phyloP scores from a whole-genome alignment of 805 yeast genomes.

The Saturnispora quitensis region DNA sequence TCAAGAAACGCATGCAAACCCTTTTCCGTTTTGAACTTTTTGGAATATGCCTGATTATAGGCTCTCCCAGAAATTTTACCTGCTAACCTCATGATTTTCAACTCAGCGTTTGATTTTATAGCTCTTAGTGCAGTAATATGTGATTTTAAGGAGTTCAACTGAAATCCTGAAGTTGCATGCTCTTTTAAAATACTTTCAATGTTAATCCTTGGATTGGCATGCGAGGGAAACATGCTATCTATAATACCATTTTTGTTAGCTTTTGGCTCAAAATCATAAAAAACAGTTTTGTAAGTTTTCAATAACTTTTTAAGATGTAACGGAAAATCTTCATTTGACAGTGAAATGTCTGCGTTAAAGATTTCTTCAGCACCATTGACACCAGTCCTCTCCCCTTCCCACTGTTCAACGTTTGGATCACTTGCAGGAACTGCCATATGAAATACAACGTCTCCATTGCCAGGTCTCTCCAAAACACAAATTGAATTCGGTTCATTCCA shows the following conservation, averaged over 20 bases:
- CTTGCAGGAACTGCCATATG: constrained; percentile 84
- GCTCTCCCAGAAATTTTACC: constrained; percentile 77
- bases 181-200: constrained; percentile 19
- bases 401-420: constrained; percentile 66
- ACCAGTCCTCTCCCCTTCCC: constrained; percentile 96
- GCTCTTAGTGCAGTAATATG: constrained; percentile 45
- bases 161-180: constrained; percentile 12
- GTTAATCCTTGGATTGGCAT: constrained; percentile 4
- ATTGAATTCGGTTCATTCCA: constrained; percentile 86
- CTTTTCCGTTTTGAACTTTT: constrained; percentile 60
- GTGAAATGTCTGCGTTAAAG: constrained; percentile 79
- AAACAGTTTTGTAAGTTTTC: constrained; percentile 41
- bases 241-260: constrained; percentile 14
- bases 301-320: constrained; percentile 40
- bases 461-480: constrained; percentile 54
- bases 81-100: constrained; percentile 71
- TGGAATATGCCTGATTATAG: constrained; percentile 72
- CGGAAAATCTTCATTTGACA: constrained; percentile 37
- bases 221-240: constrained; percentile 15
- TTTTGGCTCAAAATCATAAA: constrained; percentile 36
- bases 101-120: constrained; percentile 68
- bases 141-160: constrained; percentile 34
- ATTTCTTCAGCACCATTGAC: constrained; percentile 69
- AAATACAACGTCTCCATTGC: constrained; percentile 43
- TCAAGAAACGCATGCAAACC: constrained; percentile 74